Conservation (phyloP, 768 basidiomycete species). For the Podaxis sp. region DNA sequence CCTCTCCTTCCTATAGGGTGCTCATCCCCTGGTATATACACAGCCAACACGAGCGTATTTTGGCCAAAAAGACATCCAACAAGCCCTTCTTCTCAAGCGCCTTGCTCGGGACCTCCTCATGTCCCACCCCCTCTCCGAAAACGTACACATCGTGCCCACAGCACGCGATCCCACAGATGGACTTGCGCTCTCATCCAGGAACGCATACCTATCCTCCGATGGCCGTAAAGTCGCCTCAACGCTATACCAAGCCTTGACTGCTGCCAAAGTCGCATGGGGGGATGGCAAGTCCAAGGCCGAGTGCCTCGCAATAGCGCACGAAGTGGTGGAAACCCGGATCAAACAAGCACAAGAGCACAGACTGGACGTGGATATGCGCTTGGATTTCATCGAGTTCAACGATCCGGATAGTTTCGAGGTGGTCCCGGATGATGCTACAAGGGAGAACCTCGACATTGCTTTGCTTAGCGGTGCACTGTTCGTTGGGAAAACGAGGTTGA, state of each 20-base stretch:
- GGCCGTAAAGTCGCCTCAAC: slow-evolving; percentile 70
- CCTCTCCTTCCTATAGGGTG: not conserved
- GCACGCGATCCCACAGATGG: slow-evolving; percentile 61
- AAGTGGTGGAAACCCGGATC: slow-evolving; percentile 35
- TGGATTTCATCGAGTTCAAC: slow-evolving; percentile 92
- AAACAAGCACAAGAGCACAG: slow-evolving; percentile 31
- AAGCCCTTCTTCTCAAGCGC: slow-evolving; percentile 81
- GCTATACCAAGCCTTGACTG: slow-evolving; percentile 67
- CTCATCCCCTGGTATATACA: slow-evolving; percentile 7
- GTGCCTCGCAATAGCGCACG: slow-evolving; percentile 44
- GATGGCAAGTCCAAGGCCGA: slow-evolving; percentile 48
- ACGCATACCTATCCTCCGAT: slow-evolving; percentile 68
- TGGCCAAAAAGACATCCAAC: slow-evolving; percentile 98
- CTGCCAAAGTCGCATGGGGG: slow-evolving; percentile 57
- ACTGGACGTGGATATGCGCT: slow-evolving; percentile 49
- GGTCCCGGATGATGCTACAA: slow-evolving; percentile 35
- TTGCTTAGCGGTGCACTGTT: slow-evolving; percentile 87
- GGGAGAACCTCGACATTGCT: slow-evolving; percentile 38
- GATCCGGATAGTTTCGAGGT: slow-evolving; percentile 74
- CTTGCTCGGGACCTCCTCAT: slow-evolving; percentile 79
- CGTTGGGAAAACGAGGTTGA: slow-evolving; percentile 85
- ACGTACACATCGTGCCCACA: slow-evolving; percentile 88
- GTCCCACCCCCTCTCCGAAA: slow-evolving; percentile 68
- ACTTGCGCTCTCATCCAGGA: slow-evolving; percentile 90
- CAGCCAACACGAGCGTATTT: slow-evolving; percentile 94